Percentiles rank a stretch among this genome's conserved stretches.
Evolutionary conservation across 2,329 filamentous ascomycete genomes (phyloP).

Genomic region (Anthostomella pinea): DNA sequence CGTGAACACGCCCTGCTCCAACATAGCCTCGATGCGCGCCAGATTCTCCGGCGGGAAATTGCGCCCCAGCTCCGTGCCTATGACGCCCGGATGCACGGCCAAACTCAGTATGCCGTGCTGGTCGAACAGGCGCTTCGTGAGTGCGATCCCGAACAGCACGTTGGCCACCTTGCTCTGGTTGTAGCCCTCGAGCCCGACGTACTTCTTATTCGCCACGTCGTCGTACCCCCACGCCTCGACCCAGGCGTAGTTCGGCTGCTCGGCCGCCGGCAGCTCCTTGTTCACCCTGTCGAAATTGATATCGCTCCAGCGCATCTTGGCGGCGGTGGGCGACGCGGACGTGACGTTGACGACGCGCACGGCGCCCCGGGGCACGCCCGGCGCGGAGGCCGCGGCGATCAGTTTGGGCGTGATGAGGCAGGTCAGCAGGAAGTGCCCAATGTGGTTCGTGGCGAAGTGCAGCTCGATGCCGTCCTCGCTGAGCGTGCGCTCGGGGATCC

Average conservation of each 20-base stretch:
- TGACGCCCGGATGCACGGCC: conserved; percentile 33
- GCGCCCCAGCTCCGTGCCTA: conserved; percentile 31
- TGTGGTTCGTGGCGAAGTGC: conserved; percentile 44
- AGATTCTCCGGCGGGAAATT: conserved; percentile 15
- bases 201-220: conserved; percentile 25
- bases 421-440: conserved; percentile 46
- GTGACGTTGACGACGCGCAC: conserved; percentile 41
- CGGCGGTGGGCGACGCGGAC: conserved; percentile 25
- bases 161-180: conserved; percentile 36
- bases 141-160: conserved; percentile 30
- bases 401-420: conserved; percentile 44
- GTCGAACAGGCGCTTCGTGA: conserved; percentile 29
- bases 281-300: conserved; percentile 33
- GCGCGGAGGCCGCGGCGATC: conserved; percentile 31
- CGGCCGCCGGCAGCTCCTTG: conserved; percentile 30
- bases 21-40: conserved; percentile 11
- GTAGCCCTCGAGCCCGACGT: conserved; percentile 33
- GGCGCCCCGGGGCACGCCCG: conserved; percentile 20
- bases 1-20: neutral
- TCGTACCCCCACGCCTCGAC: conserved; percentile 22
- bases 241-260: conserved; percentile 29
- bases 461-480: conserved; percentile 41
- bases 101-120: conserved; percentile 33
- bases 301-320: conserved; percentile 35
- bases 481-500: conserved; percentile 30